Percentiles rank a stretch among this genome's conserved stretches.
phyloP scores from a whole-genome alignment of 2,329 filamentous ascomycete genomes.

The Neoscytalidium dimidiatum region DNA sequence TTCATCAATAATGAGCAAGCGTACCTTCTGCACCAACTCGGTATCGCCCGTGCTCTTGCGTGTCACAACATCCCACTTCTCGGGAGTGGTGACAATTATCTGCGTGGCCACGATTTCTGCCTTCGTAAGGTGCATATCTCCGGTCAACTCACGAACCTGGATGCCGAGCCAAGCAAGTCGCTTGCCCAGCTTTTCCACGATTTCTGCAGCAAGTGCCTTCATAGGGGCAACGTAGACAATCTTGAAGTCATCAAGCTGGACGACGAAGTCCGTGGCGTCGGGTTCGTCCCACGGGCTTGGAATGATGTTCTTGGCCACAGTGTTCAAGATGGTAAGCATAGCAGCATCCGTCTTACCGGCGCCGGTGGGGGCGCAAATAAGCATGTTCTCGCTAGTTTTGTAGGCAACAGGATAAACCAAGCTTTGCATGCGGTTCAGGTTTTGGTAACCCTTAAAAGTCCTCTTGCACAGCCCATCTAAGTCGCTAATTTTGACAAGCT shows the following conservation, averaged over 20 bases:
- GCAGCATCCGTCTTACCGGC: slow-evolving; percentile 98
- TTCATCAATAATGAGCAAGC: slow-evolving; percentile 95
- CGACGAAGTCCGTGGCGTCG: slow-evolving; percentile 73
- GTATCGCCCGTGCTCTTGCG: slow-evolving; percentile 96
- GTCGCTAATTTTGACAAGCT: slow-evolving; percentile 74
- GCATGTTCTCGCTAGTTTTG: slow-evolving; percentile 95
- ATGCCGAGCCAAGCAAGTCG: slow-evolving; percentile 92
- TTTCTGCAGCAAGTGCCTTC: slow-evolving; percentile 96
- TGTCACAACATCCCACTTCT: slow-evolving; percentile 99
- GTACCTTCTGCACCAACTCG: slow-evolving; percentile 94
- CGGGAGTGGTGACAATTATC: slow-evolving; percentile 96
- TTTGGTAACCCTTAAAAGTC: slow-evolving; percentile 94
- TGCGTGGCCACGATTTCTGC: slow-evolving; percentile 93
- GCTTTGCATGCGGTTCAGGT: slow-evolving; percentile 97
- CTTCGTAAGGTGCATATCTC: slow-evolving; percentile 98
- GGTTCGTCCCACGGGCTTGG: slow-evolving; percentile 78
- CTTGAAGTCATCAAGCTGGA: slow-evolving; percentile 89
- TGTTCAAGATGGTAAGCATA: slow-evolving; percentile 93
- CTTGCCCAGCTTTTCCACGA: slow-evolving; percentile 91
- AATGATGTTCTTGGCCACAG: slow-evolving; percentile 79
- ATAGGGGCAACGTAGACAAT: slow-evolving; percentile 98
- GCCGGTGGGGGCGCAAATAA: slow-evolving; percentile 96
- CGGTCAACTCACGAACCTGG: slow-evolving; percentile 89
- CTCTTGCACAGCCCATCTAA: slow-evolving; percentile 85
- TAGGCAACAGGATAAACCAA: slow-evolving; percentile 94